Evolutionary conservation across 2,329 filamentous ascomycete genomes (phyloP), one percentile per base, ranked within the genome.

Genomic region (Paracoccidioides lutzii): DNA sequence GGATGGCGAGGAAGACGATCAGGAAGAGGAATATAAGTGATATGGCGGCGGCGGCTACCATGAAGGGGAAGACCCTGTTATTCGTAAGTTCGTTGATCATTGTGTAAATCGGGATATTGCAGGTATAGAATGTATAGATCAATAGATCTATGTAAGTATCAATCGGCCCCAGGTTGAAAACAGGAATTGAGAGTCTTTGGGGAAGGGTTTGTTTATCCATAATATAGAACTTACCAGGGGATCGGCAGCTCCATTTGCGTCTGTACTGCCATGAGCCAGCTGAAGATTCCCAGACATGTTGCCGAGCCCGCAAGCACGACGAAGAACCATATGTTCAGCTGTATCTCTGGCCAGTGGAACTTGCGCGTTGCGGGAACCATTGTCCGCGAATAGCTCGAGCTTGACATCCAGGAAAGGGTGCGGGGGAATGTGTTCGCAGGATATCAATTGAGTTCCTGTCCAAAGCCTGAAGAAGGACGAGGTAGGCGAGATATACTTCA

Each of bases 291-390:
- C 1, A 84, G 70, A 55, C 81, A 76, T 53, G 77, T 76, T 32
- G 78, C 75, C 9, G 79, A 79, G 1, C 78, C 76, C 0, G 75
- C 77, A 14, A 84, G 73, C 66, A 84, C 81, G 61, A 83, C 72
- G 61, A 84, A 77, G 54, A 81, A 78, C 81, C 81, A 85, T 63
- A 82, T 69, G 63, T 84, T 83, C 60, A 85, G 75, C 63, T 83
- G 81, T 51, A 79, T 72, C 67, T 84, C 81, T 2, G 81, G 81
- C 81, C 81, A 85, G 71, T 77, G 78, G 71, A 83, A 84, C 63
- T 76, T 70, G 22, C 72, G 69, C 30, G 12, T 35, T 9, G 43
- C 53, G 9, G 33, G 55, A 6, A 55, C 12, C 33, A 37, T 37
- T 37, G 40, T 32, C 5, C 15, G 4, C 15, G 50, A 41, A 52